Percentiles rank a stretch among this genome's conserved stretches.
Conservation (phyloP, 768 basidiomycete species). For the Clitopilus hobsonii region DNA sequence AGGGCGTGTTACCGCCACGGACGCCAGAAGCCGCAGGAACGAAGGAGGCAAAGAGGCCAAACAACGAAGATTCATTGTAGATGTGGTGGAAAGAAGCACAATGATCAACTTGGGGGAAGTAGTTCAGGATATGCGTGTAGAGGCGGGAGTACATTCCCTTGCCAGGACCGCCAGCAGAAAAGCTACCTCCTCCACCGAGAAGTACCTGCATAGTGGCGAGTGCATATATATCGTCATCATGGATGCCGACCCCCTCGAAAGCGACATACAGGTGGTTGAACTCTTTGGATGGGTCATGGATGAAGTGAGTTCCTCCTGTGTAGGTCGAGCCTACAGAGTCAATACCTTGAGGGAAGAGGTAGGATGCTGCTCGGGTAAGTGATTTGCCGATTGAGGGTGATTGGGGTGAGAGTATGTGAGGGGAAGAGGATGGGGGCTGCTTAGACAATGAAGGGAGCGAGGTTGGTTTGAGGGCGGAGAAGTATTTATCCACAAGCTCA, state of each 20-base stretch:
- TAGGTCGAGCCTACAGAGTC: constrained; percentile 38
- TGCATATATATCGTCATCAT: constrained; percentile 89
- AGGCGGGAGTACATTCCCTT: constrained; percentile 99
- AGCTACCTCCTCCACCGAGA: constrained; percentile 92
- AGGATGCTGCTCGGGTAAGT: constrained; percentile 74
- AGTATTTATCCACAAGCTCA: constrained; percentile 78
- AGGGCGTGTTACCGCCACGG: constrained; percentile 57
- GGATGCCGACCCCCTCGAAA: constrained; percentile 88
- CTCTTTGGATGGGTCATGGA: constrained; percentile 56
- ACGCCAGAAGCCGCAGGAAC: constrained; percentile 55
- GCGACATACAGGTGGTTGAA: constrained; percentile 93
- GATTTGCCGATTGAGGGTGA: constrained; percentile 58
- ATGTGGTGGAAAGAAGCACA: constrained; percentile 98
- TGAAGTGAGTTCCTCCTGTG: constrained; percentile 78
- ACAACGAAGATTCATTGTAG: constrained; percentile 90
- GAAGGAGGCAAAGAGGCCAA: constrained; percentile 88
- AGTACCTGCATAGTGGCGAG: constrained; percentile 93
- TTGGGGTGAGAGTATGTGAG: constrained; percentile 55
- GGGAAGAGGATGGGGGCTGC: constrained; percentile 31
- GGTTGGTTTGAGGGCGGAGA: constrained; percentile 59
- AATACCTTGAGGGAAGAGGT: constrained; percentile 50
- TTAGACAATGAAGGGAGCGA: constrained; percentile 23
- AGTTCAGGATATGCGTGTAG: constrained; percentile 94
- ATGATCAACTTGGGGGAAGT: constrained; percentile 90
- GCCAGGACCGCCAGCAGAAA: constrained; percentile 96